These are phyloP conservation scores for Rhynchospora breviuscula DNA, from an alignment of 176 grass and related monocot species.

Conservation along the genomic window DNA sequence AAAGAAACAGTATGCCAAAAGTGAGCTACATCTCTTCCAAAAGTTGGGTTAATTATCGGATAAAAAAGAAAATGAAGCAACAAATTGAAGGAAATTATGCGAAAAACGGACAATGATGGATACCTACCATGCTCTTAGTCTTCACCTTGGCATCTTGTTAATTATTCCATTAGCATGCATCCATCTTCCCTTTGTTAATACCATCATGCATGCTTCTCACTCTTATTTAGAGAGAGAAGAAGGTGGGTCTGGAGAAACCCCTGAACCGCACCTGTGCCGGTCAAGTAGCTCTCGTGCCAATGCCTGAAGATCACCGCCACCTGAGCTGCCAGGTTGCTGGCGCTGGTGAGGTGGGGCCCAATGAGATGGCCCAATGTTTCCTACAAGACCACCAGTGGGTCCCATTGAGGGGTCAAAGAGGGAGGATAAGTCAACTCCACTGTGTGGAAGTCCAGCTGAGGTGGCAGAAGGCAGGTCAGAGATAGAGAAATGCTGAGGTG, in stretches of 20 bases:
- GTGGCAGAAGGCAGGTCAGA: constrained; percentile 70
- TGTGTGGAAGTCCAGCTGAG: constrained; percentile 40
- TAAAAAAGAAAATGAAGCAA: constrained; percentile 18
- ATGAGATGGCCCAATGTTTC: constrained; percentile 38
- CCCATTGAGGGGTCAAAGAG: constrained; percentile 57
- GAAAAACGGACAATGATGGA: constrained; percentile 63
- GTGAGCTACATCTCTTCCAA: constrained; percentile 25
- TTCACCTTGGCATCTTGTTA: constrained; percentile 15
- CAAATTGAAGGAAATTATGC: constrained; percentile 29
- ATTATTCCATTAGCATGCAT: constrained; percentile 1
- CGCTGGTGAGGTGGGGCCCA: constrained; percentile 28
- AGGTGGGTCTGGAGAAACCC: constrained; percentile 41
- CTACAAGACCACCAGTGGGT: constrained; percentile 24
- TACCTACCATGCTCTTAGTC: constrained; percentile 41
- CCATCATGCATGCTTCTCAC: constrained; percentile 26
- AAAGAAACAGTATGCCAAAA: constrained; percentile 12
- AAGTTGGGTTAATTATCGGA: constrained; percentile 29
- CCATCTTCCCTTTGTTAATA: constrained; percentile 17
- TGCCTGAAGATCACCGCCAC: constrained; percentile 76
- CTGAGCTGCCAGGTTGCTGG: constrained; percentile 21
- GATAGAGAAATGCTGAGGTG: constrained; percentile 52
- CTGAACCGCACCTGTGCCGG: constrained; percentile 42
- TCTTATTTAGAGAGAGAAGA: constrained; percentile 34
- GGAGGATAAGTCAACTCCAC: constrained; percentile 53
- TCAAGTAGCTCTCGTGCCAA: constrained; percentile 85